These are phyloP conservation scores for Saraca asoca DNA, from an alignment of 331 rosid genomes.

Conservation along the genomic window DNA sequence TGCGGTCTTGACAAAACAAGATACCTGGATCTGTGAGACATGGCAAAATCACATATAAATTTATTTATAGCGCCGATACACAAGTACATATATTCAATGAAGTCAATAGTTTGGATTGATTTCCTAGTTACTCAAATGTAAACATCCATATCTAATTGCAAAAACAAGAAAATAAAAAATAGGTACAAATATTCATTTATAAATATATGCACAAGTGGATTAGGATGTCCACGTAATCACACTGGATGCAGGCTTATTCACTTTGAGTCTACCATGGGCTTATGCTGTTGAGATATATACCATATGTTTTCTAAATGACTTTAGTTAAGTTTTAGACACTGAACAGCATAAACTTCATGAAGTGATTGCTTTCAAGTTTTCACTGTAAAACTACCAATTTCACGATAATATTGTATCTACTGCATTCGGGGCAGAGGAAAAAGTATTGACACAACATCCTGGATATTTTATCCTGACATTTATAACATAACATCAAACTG, in stretches of 20 bases:
- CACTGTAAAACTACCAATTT: slow-evolving; percentile 2
- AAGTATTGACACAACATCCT: neutral
- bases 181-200: neutral
- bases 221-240: slow-evolving; percentile 11
- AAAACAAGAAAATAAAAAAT: slow-evolving; percentile 1
- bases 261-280: neutral
- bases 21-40: slow-evolving; percentile 70
- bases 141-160: neutral
- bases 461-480: slow-evolving; percentile 12
- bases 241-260: slow-evolving; percentile 3
- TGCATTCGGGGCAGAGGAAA: neutral
- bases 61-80: slow-evolving; percentile 8
- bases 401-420: neutral
- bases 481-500: slow-evolving; percentile 18
- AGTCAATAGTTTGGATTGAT: slow-evolving; percentile 15
- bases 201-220: slow-evolving; percentile 11
- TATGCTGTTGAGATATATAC: neutral
- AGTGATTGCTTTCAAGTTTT: neutral
- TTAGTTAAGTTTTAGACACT: neutral
- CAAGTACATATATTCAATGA: neutral
- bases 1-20: slow-evolving; percentile 95
- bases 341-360: slow-evolving; percentile 8
- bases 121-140: slow-evolving; percentile 7
- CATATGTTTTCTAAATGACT: neutral
- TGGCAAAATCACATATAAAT: slow-evolving; percentile 20